Conservation (phyloP, 345 rosid genomes). For the Salix udensis region DNA sequence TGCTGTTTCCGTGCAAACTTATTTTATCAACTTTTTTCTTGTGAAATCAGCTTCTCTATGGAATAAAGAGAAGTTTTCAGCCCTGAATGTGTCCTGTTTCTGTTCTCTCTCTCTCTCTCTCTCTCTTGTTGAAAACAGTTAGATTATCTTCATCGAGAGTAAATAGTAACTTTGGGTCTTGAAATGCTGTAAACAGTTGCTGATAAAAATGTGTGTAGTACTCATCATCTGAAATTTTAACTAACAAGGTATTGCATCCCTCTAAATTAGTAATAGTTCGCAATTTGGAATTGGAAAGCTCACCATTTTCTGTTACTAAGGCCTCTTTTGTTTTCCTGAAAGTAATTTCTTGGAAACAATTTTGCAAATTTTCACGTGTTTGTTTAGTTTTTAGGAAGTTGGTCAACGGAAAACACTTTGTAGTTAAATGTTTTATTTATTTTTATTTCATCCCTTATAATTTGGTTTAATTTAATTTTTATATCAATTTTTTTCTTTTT, state of each 20-base stretch:
- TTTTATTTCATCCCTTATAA: too few species aligned
- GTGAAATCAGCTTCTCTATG: not conserved
- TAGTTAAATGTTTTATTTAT: too few species aligned
- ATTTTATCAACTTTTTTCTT: not conserved
- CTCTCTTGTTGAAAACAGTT: not conserved
- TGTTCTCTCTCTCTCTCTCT: too few species aligned
- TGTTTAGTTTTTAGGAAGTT: too few species aligned
- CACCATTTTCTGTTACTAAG: not conserved
- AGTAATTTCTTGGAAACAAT: too few species aligned
- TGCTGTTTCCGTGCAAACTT: not conserved
- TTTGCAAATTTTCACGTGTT: too few species aligned
- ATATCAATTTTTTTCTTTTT: too few species aligned
- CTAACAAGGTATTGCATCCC: not conserved
- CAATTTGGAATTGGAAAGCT: not conserved
- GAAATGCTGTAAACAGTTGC: not conserved
- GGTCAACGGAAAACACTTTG: too few species aligned
- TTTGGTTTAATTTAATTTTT: too few species aligned
- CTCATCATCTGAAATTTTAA: not conserved
- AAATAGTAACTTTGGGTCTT: not conserved
- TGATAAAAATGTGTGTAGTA: not conserved
- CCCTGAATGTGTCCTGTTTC: not conserved
- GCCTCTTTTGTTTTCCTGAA: too few species aligned
- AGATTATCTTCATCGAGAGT: not conserved
- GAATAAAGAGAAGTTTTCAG: not conserved
- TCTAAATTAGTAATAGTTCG: not conserved